Evolutionary conservation across 75 land plant species (phyloP).

Genomic region (Adiantum capillusveneris): DNA sequence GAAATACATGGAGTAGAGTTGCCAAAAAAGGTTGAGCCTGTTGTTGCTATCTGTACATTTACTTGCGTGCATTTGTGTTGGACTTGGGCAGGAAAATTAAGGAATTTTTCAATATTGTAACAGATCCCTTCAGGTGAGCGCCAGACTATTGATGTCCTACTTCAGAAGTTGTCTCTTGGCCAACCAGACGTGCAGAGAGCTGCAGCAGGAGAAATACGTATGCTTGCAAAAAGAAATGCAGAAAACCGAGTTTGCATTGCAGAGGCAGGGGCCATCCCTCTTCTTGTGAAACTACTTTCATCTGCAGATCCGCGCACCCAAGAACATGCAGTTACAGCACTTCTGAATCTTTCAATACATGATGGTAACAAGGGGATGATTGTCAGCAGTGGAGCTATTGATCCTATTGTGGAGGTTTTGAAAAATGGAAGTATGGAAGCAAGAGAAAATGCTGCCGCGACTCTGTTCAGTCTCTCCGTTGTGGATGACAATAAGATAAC

Average conservation of each 20-base stretch:
- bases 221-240: constrained; percentile 73
- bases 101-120: neutral
- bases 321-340: constrained; percentile 92
- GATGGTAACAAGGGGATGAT: constrained; percentile 74
- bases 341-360: constrained; percentile 82
- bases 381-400: constrained; percentile 59
- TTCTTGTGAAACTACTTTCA: constrained; percentile 55
- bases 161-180: constrained; percentile 52
- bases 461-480: constrained; percentile 84
- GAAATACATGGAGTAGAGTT: constrained; percentile 72
- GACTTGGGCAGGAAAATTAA: neutral
- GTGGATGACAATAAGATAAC: constrained; percentile 88
- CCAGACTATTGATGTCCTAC: constrained; percentile 54
- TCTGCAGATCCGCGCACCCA: constrained; percentile 60
- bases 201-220: constrained; percentile 84
- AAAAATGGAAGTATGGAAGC: constrained; percentile 85
- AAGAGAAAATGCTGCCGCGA: constrained; percentile 93
- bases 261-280: constrained; percentile 91
- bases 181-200: constrained; percentile 60
- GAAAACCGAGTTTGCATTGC: constrained; percentile 83
- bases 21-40: constrained; percentile 30
- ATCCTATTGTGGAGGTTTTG: constrained; percentile 81
- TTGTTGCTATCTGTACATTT: neutral
- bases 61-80: neutral
- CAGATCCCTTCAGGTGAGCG: constrained; percentile 33